These are phyloP conservation scores for Parietichytrium sp. DNA, from an alignment of 108 stramenopile species.

Conservation along the genomic window DNA sequence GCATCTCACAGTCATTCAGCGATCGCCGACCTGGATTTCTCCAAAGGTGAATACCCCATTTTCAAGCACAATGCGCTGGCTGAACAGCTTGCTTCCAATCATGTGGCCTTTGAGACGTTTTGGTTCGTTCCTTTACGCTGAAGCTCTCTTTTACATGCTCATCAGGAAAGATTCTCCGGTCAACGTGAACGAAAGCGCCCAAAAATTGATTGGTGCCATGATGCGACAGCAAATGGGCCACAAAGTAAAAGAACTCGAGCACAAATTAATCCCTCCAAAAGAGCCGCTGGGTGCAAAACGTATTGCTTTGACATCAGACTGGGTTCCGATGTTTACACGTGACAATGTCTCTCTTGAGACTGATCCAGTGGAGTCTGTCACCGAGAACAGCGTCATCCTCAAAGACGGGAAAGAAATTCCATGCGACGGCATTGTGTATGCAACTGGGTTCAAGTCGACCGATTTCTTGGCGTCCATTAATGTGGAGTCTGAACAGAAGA, in stretches of 20 bases:
- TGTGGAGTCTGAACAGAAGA: neutral
- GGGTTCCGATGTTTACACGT: conserved; percentile 27
- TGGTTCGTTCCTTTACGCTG: conserved; percentile 1
- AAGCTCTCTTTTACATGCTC: conserved; percentile 8
- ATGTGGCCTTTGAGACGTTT: neutral
- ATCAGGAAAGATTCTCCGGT: neutral
- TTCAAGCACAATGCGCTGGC: too few relatives aligned
- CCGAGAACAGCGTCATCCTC: neutral
- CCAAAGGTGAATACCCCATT: too few relatives aligned
- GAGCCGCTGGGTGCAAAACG: neutral
- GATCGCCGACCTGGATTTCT: conserved; percentile 18
- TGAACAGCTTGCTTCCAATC: neutral
- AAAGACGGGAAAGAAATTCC: neutral
- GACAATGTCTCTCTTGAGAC: neutral
- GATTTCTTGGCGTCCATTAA: neutral
- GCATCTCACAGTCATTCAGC: conserved; percentile 1
- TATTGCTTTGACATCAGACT: neutral
- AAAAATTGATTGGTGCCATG: neutral
- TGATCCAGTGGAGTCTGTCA: neutral
- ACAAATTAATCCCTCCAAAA: too few relatives aligned
- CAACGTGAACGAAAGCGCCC: neutral
- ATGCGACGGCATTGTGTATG: neutral
- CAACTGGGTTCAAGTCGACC: conserved; percentile 24
- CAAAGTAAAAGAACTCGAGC: neutral
- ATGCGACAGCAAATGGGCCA: neutral